Evolutionary conservation across 139 green algal species (phyloP).

Genomic region (Astrephomene gubernaculifera): DNA sequence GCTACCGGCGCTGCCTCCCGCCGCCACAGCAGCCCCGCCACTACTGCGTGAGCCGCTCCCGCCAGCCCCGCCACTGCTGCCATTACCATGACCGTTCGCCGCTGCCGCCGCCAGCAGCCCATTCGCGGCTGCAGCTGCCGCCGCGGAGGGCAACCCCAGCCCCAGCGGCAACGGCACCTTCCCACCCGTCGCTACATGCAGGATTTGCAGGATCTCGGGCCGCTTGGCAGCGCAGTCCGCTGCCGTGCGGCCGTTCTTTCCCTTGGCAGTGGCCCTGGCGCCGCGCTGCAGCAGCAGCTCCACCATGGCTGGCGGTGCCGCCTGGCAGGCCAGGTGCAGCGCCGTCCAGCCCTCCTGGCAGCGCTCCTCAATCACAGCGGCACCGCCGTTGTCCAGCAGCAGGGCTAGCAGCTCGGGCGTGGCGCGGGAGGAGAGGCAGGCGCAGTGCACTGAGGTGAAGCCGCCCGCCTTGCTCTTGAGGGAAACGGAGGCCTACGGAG

Average conservation of each 20-base stretch:
- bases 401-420: slow-evolving; percentile 38
- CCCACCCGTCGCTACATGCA: slow-evolving; percentile 34
- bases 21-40: not conserved
- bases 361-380: slow-evolving; percentile 49
- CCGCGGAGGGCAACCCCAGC: slow-evolving; percentile 18
- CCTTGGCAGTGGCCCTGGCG: slow-evolving; percentile 48
- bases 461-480: slow-evolving; percentile 38
- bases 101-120: not conserved
- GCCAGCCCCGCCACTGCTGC: not conserved
- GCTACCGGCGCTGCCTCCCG: not conserved
- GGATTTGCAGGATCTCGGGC: slow-evolving; percentile 45
- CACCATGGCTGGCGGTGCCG: slow-evolving; percentile 39
- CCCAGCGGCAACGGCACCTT: slow-evolving; percentile 42
- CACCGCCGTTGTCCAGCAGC: slow-evolving; percentile 45
- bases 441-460: slow-evolving; percentile 43
- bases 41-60: not conserved
- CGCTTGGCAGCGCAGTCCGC: slow-evolving; percentile 54
- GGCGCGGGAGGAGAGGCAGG: slow-evolving; percentile 18
- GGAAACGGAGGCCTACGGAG: slow-evolving; percentile 15
- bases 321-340: slow-evolving; percentile 51
- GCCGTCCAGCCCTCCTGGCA: slow-evolving; percentile 55
- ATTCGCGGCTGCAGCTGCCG: not conserved
- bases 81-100: too few relatives aligned
- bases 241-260: slow-evolving; percentile 44
- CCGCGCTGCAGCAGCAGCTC: slow-evolving; percentile 45